These are phyloP conservation scores for Eucalyptus grandis DNA, from an alignment of 345 rosid genomes.

Conservation along the genomic window DNA sequence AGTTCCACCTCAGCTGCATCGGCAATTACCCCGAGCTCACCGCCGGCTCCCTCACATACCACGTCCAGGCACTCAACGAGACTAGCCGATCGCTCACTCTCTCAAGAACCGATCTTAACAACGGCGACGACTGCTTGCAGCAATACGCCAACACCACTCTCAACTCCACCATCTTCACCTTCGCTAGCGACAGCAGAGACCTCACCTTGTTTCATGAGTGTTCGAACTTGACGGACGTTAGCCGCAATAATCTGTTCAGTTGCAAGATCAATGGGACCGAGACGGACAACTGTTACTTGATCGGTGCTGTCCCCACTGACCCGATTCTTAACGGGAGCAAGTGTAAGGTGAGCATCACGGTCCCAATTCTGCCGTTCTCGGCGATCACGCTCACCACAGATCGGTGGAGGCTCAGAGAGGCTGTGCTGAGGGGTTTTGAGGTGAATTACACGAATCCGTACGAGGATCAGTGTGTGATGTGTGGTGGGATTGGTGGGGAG, in stretches of 20 bases:
- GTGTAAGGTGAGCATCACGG: background rate
- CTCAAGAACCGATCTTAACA: slow-evolving; percentile 4
- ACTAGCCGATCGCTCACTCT: background rate
- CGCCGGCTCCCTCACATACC: slow-evolving; percentile 4
- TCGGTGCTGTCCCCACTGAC: slow-evolving; percentile 3
- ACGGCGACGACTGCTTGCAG: background rate
- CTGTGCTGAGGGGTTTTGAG: slow-evolving; percentile 10
- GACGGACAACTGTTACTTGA: background rate
- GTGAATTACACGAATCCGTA: slow-evolving; percentile 4
- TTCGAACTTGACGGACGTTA: background rate
- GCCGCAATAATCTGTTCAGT: background rate
- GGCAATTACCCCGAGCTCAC: background rate
- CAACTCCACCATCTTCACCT: background rate
- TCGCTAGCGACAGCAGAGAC: background rate
- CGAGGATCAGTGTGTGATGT: background rate
- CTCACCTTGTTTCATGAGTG: slow-evolving; percentile 15
- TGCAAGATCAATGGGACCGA: background rate
- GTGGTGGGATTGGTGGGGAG: slow-evolving; percentile 3
- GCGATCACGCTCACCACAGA: background rate
- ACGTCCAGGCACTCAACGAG: slow-evolving; percentile 4
- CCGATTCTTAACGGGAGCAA: background rate
- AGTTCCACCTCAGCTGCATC: slow-evolving; percentile 11
- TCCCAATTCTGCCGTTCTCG: background rate
- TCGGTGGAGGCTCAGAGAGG: background rate
- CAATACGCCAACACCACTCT: slow-evolving; percentile 5